phyloP scores from a whole-genome alignment of 2,329 filamentous ascomycete genomes.

The Alternaria novae-zelandiae region DNA sequence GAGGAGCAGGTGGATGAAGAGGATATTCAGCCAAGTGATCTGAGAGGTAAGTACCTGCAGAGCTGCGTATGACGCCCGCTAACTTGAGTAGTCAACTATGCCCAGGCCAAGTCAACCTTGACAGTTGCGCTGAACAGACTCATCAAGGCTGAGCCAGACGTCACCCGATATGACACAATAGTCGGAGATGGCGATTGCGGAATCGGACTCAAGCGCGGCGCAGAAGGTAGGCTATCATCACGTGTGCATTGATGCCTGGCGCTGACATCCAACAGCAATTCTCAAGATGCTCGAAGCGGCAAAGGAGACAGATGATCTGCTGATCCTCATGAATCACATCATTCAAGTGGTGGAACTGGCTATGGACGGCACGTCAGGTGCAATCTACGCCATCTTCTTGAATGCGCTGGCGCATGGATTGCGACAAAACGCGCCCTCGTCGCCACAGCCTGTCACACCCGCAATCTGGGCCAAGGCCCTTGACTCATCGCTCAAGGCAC shows the following conservation, averaged over 20 bases:
- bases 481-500: constrained; percentile 65
- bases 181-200: constrained; percentile 93
- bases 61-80: constrained; percentile 1
- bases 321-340: constrained; percentile 66
- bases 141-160: constrained; percentile 68
- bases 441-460: constrained; percentile 53
- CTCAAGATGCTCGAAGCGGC: constrained; percentile 51
- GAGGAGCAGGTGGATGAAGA: constrained; percentile 51
- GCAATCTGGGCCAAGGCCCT: constrained; percentile 72
- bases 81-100: constrained; percentile 57
- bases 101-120: constrained; percentile 59
- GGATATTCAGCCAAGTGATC: constrained; percentile 59
- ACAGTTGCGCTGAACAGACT: constrained; percentile 65
- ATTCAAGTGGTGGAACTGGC: constrained; percentile 69
- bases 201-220: constrained; percentile 82
- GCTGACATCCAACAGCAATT: constrained; percentile 46
- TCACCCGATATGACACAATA: constrained; percentile 76
- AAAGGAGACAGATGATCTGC: constrained; percentile 62
- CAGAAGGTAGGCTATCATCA: constrained; percentile 63
- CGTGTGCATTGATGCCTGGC: constrained; percentile 34
- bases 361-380: constrained; percentile 80
- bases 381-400: constrained; percentile 85
- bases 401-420: constrained; percentile 80
- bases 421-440: constrained; percentile 59
- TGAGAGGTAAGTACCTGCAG: constrained; percentile 53